These are phyloP conservation scores for Canariomyces notabilis DNA, from an alignment of 2,329 filamentous ascomycete species.

Conservation along the genomic window DNA sequence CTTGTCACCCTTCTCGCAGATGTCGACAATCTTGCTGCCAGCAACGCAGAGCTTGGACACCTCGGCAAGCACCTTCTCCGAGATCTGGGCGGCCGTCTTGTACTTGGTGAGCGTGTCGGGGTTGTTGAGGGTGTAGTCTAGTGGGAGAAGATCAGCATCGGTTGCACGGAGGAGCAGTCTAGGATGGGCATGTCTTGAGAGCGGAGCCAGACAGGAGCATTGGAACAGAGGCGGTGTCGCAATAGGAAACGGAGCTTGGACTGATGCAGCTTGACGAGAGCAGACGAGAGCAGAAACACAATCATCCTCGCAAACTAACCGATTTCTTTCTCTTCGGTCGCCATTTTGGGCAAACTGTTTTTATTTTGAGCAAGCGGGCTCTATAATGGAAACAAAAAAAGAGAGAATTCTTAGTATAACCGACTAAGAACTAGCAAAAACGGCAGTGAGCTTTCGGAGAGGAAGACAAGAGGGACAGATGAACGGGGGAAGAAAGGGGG, in stretches of 20 bases:
- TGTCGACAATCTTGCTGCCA: constrained; percentile 84
- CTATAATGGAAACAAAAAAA: background rate
- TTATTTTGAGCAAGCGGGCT: constrained; percentile 8
- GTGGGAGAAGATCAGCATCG: constrained; percentile 5
- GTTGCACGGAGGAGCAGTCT: background rate
- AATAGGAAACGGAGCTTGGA: background rate
- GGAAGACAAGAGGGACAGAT: constrained; percentile 12
- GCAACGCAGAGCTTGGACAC: constrained; percentile 71
- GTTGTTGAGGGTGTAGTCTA: constrained; percentile 87
- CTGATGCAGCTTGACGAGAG: background rate
- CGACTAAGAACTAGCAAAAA: constrained; percentile 1
- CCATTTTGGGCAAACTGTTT: constrained; percentile 29
- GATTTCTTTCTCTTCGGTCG: constrained; percentile 36
- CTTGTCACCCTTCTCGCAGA: constrained; percentile 95
- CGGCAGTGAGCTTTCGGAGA: constrained; percentile 6
- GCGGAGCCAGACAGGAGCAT: constrained; percentile 3
- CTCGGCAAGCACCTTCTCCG: constrained; percentile 87
- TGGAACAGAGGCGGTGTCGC: constrained; percentile 4
- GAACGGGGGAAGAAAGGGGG: no score
- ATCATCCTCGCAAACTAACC: constrained; percentile 29
- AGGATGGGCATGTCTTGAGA: background rate
- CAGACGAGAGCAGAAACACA: constrained; percentile 1
- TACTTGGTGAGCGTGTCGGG: constrained; percentile 97
- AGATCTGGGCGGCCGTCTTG: constrained; percentile 93
- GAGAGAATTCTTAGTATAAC: background rate